phyloP scores from a whole-genome alignment of 768 basidiomycete genomes.

The Tremella mesenterica region DNA sequence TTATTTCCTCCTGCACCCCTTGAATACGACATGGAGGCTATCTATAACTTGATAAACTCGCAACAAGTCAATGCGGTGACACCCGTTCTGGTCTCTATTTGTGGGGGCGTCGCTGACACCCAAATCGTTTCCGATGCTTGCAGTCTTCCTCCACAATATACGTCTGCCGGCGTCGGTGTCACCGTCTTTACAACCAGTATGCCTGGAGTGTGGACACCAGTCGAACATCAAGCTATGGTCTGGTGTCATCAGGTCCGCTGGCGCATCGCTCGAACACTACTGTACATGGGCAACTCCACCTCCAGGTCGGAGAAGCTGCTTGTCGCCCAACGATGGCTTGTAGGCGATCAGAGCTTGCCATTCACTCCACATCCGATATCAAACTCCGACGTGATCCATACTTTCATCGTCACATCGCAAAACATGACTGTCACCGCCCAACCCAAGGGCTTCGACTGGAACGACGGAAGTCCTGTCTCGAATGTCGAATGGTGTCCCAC shows the following conservation, averaged over 20 bases:
- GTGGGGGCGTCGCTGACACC: conserved; percentile 83
- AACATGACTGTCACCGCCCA: background rate
- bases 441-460: background rate
- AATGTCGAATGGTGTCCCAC: background rate
- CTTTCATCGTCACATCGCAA: background rate
- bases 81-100: conserved; percentile 64
- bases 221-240: conserved; percentile 92
- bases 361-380: too few species aligned
- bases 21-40: conserved; percentile 65
- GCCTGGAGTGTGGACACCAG: conserved; percentile 88
- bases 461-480: background rate
- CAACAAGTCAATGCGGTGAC: conserved; percentile 47
- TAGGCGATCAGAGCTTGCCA: background rate
- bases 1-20: conserved; percentile 78
- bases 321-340: background rate
- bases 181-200: conserved; percentile 72
- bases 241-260: conserved; percentile 98
- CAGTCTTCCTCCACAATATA: conserved; percentile 52
- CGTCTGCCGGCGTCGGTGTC: conserved; percentile 50
- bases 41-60: conserved; percentile 51
- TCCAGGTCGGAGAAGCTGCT: background rate
- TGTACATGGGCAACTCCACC: conserved; percentile 49
- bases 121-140: conserved; percentile 89
- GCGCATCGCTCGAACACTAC: conserved; percentile 67
- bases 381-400: too few species aligned